phyloP scores from a whole-genome alignment of 2,329 filamentous ascomycete species.

The Epichloe bromicola region DNA sequence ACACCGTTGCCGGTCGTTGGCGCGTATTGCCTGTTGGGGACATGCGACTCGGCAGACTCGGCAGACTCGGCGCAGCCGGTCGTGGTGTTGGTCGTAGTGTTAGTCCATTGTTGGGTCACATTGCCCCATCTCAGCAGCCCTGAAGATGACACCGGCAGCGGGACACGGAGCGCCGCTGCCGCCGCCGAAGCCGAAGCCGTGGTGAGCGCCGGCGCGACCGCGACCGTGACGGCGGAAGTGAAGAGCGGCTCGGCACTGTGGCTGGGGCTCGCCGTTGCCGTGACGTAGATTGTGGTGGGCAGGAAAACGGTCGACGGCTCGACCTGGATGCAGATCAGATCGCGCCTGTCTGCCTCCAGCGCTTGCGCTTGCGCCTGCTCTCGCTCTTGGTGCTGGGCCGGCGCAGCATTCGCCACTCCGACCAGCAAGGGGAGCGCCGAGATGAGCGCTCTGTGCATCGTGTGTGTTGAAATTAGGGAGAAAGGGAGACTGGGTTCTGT shows the following conservation, averaged over 20 bases:
- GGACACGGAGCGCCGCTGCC: not conserved
- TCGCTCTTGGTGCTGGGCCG: not conserved
- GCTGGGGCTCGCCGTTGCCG: not conserved
- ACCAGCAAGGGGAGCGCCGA: slow-evolving; percentile 14
- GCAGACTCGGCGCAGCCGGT: not conserved
- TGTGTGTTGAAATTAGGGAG: not conserved
- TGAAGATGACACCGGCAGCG: not conserved
- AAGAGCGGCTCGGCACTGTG: not conserved
- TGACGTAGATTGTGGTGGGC: not conserved
- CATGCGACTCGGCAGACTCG: not conserved
- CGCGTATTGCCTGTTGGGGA: not conserved
- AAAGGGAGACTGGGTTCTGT: not conserved
- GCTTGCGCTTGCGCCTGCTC: not conserved
- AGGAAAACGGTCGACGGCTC: slow-evolving; percentile 1
- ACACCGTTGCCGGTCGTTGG: not conserved
- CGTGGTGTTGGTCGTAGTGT: not conserved
- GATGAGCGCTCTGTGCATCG: slow-evolving; percentile 14
- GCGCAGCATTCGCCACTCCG: slow-evolving; percentile 11
- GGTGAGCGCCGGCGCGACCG: not conserved
- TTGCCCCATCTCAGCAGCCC: not conserved
- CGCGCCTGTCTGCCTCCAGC: not conserved
- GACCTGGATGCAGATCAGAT: not conserved
- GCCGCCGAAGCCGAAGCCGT: not conserved
- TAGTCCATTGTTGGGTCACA: not conserved
- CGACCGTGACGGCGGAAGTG: not conserved